Base-by-base conservation (phyloP, 129 eudicot species). In the Erigeron canadensis region DNA sequence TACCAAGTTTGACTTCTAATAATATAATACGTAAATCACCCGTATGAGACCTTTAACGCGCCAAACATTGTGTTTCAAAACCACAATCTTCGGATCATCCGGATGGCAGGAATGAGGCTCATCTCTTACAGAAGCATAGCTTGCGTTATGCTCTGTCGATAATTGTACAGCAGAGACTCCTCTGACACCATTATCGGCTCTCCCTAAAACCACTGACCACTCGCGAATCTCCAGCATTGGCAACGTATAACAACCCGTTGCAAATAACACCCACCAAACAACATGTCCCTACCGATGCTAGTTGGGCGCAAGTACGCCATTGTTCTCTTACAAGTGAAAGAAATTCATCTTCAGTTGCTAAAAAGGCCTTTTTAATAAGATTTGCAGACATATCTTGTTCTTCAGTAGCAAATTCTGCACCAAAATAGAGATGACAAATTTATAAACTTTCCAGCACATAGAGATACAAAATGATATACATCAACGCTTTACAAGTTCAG, bases 221-320 rank as follows among this genome's bases (percentile, higher is more conserved):
- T 12, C 98, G 92, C 3, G 98, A 89, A 64, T 93, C 98, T 8
- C 98, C 98, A 23, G 88, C 91, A 85, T 93, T 93, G 41, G 98
- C 98, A n/a, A 86, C 59, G 19, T 87, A 87, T 38, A 89, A 15
- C 23, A 81, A 76, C n/a, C 95, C 96, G 39, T 87, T 76, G 75
- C 88, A 78, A 58, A 92, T 82, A 10, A 87, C 82, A 51, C 98
- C 96, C 22, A 80, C 91, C 85, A 92, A 85, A 82, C 98, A 92
- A 74, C 96, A 92, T 0, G 92, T 50, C 44, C 98, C 96, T 15
- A 82, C 91, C 2, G 96, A 89, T 4, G 98, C 98, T 46, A 93
- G 53, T 53, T 87, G 95, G 23, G 96, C 92, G 46, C 72, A 81
- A 44, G 53, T 65, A 12, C 34, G 74, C 95, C 95, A 93, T 66